Evolutionary conservation across 768 basidiomycete species (phyloP), one percentile per base, ranked within the genome.

Genomic region (Panaeolus papilionaceus): DNA sequence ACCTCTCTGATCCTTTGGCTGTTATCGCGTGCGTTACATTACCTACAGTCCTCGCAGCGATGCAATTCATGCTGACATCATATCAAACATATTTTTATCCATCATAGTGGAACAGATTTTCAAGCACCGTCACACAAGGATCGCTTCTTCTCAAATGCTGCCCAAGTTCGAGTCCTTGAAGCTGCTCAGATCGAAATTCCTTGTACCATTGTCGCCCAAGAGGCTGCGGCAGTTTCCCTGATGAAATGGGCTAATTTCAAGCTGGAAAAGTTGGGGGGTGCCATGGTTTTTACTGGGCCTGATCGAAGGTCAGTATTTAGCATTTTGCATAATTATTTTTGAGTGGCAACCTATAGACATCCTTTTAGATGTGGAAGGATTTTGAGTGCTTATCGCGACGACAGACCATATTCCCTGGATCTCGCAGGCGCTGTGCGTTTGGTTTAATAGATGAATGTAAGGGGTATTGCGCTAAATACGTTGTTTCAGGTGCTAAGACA

Each of bases 401-500:
- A 51, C 26, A 51, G 9, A 10, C 49, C 23, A 26, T 26, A 51
- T 11, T 26, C 49, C 26, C 6, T 51, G 6, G 49, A 26, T 51
- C 26, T 51, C 2, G 23, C 9, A 4, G 49, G 45, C 16, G n/a
- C 45, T 11, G 45, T 47, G 14, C 12, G 45, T 47, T 18, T 47
- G 33, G 33, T 33, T 33, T 33, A 5, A 33, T 33, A 33, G 1
- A 33, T 33, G 33, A 5, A 33, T 33, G 3, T 1, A 3, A 33
- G 33, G 5, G 5, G 33, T 3, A 33, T 5, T 33, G 33, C n/a
- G 12, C 40, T 11, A 18, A 16, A 20, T 47, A 11, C 23, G 23
- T 16, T 47, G n/a, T 18, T 47, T 8, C 45, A 88, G 2, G 88
- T 88, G 9, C 70, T 88, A 33, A 85, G 87, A 12, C 88, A 90